Evolutionary conservation across 202 grass and related monocot species (phyloP), one percentile per base, ranked within the genome.

Genomic region (Brachypodium distachyon): DNA sequence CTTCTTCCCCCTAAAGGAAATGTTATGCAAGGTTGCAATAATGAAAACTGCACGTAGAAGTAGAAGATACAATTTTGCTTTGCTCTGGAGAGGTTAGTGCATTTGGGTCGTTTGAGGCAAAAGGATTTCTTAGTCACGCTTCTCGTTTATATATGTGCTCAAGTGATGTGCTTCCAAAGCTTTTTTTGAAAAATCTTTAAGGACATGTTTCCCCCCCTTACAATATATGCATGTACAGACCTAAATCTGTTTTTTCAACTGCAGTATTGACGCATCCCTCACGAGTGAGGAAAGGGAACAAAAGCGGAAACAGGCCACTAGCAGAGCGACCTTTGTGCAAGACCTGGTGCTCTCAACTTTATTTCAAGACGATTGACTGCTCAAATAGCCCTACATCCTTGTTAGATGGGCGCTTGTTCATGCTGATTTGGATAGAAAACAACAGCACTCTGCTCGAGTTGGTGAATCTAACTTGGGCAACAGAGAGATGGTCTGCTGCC

Each of bases 281-380:
- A 90, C 90, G 12, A 79, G 76, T 7, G 93, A 97, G 80, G 93
- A 97, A 65, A 93, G 93, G 86, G 93, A 88, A 88, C 83, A 88
- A 64, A 97, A 85, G 82, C 81, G 85, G 80, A 88, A 89, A 83
- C 90, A 93, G 63, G 93, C 87, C 32, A 86, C 74, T 46, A 80
- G 64, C 19, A 90, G 87, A 79, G 93, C 93, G 54, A 80, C 68
- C 31, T 97, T 97, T 90, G 85, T 97, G 52, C 93, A 90, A 78
- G 85, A 83, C 69, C 63, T 97, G 72, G 50, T 89, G 51, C 43
- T 87, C 25, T 97, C 90, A 0, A 90, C 93, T 88, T 86, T 93
- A 70, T 90, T 93, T 21, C 64, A 47, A 44, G 85, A 97, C 44
- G 85, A 97, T 44, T 93, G 70, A 91, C 33, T 46, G 47, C 46